A percentile compares a stretch with the other conserved stretches of the same genome.
Evolutionary conservation across 1,139 yeast species (phyloP).

Genomic region (Debaryomyces udenii): DNA sequence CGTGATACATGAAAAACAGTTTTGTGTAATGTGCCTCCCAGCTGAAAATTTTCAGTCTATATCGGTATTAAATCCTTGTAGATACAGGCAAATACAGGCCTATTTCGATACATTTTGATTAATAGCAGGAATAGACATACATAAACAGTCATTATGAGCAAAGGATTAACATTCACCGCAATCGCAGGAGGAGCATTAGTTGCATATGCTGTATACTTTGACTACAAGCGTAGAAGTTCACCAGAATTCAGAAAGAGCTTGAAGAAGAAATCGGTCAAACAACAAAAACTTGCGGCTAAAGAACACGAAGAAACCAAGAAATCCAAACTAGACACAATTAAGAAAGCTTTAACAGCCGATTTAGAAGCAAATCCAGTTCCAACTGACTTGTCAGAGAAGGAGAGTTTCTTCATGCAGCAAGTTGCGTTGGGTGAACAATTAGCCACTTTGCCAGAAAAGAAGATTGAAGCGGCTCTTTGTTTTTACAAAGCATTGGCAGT

Average conservation of each 20-base stretch:
- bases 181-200: slow-evolving; percentile 58
- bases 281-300: slow-evolving; percentile 58
- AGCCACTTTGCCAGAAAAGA: slow-evolving; percentile 57
- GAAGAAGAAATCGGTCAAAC: slow-evolving; percentile 62
- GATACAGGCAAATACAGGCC: slow-evolving; percentile 1
- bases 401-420: slow-evolving; percentile 76
- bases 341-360: slow-evolving; percentile 63
- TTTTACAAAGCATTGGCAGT: slow-evolving; percentile 95
- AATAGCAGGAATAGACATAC: slow-evolving; percentile 6
- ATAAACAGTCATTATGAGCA: slow-evolving; percentile 32
- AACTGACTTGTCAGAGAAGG: slow-evolving; percentile 67
- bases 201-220: slow-evolving; percentile 88
- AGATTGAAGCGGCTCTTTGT: slow-evolving; percentile 79
- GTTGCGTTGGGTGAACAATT: slow-evolving; percentile 83
- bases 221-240: slow-evolving; percentile 84
- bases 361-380: slow-evolving; percentile 77
- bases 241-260: slow-evolving; percentile 78
- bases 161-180: slow-evolving; percentile 51
- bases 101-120: background rate
- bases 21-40: slow-evolving; percentile 6
- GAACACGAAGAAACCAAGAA: slow-evolving; percentile 62
- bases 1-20: slow-evolving; percentile 3
- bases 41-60: slow-evolving; percentile 11
- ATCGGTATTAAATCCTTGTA: background rate
- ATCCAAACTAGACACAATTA: slow-evolving; percentile 61